Base-by-base conservation (phyloP, 345 rosid genomes). In the Bruguiera sexangula region DNA sequence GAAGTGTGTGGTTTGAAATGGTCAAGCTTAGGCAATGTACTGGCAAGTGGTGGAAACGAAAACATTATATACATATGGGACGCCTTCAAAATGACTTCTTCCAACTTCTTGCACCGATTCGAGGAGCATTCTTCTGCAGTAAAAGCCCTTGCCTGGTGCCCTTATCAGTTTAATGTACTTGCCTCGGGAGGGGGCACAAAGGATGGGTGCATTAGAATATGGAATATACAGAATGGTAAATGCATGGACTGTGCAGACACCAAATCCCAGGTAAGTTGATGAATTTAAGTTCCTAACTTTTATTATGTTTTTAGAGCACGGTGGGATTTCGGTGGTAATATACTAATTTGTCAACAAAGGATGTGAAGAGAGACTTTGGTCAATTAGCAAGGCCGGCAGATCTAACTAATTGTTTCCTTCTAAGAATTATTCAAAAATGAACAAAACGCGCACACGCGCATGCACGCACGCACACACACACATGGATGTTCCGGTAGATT, bases 1-100 rank as follows among this genome's bases (percentile, higher is more conserved):
- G 87, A 78, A 80, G 89, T 86, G 13, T 83, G 85, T 58, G 80
- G 85, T 3, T 65, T 86, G 63, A 78, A 76, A 75, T 86, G 87
- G 85, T 83, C 89, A 31, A 56, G 18, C 8, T 84, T 66, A 78
- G 79, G 86, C 68, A 73, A 69, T 55, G n/a, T 74, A 39, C 69
- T 86, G 74, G 88, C 89, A 54, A 88, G 89, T 43, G 92, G 92
- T 30, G 88, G 92, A 37, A 80, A 84, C 11, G 88, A 84, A 32
- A 86, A 80, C 66, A 63, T 66, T 16, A n/a, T 82, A 32, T 73
- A 74, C 79, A 71, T 83, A 63, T 82, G 87, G 87, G 84, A 82
- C 43, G 82, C 85, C 62, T 76, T 80, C 26, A 83, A 80, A 71
- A 70, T 83, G 83, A 82, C 75, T n/a, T 70, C 84, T n/a, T 78